Base-by-base conservation (phyloP, 2,329 filamentous ascomycete species). In the Coniochaeta ligniaria region DNA sequence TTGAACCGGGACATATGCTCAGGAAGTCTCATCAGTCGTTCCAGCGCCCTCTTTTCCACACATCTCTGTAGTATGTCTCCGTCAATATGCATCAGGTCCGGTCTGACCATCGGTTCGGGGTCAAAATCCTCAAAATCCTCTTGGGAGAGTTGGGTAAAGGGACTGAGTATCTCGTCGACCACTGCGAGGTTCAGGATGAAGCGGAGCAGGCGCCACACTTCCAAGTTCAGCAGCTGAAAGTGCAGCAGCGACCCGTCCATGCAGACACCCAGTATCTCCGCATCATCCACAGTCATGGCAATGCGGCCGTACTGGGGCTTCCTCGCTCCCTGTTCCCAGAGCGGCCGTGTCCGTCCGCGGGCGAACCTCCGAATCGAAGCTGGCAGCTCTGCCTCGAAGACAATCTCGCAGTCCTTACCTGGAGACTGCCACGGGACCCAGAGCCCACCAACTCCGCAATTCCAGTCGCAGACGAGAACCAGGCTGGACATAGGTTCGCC, bases 171-270 rank as follows among this genome's bases (percentile, higher is more conserved):
- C 7, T 71, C 67, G 28, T 79, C 81, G 28, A 73, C 71, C 55
- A 80, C 71, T 31, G 84, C 85, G 56, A 96, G 71, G 61, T 89
- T 88, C 68, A 96, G 88, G 1, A 97, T 70, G 63, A 94, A 85
- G 61, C 82, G 81, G 6, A 98, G 78, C 4, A 96, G 77, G 7
- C 81, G 80, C 84, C 88, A 90, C 8, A 87, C 81, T 2, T 82
- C 73, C 20, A 81, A 68, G 11, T 80, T 76, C 0, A 98, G 74
- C 16, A 93, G 74, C 1, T 83, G 83, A 66, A 97, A 88, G 60
- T 89, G 83, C 63, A 84, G 84, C 26, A 93, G 68, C 0, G 87
- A 85, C 1, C 91, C 91, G 67, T 91, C 85, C 36, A 92, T 80
- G 7, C 83, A 83, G 7, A 88, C 78, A 1, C 89, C 91, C 36